Percentiles rank a stretch among this genome's conserved stretches.
phyloP scores from a whole-genome alignment of 345 rosid genomes.

The Pseudoturritis turrita region DNA sequence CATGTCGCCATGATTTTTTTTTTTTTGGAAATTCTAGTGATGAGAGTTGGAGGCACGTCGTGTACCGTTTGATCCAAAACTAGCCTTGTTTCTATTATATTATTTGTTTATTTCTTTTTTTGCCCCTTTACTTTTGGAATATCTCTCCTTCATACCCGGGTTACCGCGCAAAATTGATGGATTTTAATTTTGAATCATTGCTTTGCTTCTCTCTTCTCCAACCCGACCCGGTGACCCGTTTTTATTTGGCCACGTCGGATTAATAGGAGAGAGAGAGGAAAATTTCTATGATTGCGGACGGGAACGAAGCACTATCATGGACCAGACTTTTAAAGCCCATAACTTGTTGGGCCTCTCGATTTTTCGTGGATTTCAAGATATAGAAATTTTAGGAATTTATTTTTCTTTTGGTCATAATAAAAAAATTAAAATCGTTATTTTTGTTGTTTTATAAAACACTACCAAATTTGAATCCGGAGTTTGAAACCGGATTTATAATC shows the following conservation, averaged over 20 bases:
- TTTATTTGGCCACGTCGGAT: not conserved
- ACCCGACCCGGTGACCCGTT: not conserved
- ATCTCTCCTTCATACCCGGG: conserved; percentile 35
- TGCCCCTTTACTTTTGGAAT: not conserved
- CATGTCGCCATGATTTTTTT: conserved; percentile 18
- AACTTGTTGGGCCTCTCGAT: not conserved
- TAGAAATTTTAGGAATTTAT: too few species aligned
- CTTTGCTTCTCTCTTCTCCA: not conserved
- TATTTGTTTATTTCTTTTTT: conserved; percentile 3
- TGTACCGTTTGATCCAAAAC: conserved; percentile 14
- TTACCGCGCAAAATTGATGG: conserved; percentile 45
- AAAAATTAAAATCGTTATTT: too few species aligned
- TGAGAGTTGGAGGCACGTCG: conserved; percentile 28
- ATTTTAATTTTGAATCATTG: not conserved
- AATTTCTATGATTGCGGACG: too few species aligned
- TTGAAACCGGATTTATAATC: too few species aligned
- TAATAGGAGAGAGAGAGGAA: too few species aligned
- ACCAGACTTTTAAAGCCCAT: not conserved
- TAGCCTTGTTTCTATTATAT: conserved; percentile 2
- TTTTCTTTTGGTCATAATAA: too few species aligned
- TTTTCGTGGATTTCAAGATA: too few species aligned
- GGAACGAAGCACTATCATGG: too few species aligned
- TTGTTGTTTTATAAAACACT: too few species aligned
- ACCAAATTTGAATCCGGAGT: too few species aligned
- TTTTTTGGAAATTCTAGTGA: conserved; percentile 1